A percentile compares a stretch with the other conserved stretches of the same genome.
phyloP scores from a whole-genome alignment of 139 green algal genomes.

The Pleodorina starrii region DNA sequence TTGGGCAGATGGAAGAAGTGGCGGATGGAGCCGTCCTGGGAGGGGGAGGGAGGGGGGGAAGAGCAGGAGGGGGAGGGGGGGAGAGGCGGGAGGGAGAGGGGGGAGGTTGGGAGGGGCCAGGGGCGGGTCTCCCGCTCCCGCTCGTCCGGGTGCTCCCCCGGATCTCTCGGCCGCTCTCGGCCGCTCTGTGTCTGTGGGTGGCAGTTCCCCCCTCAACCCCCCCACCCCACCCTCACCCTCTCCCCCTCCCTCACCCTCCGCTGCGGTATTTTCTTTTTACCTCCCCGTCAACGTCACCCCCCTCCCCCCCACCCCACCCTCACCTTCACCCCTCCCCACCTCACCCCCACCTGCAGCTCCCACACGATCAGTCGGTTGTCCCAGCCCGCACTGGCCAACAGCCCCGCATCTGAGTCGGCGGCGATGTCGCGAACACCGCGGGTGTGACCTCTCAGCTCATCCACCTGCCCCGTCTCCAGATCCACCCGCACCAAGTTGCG shows the following conservation, averaged over 20 bases:
- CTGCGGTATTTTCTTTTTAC: no score
- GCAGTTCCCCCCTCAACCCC: no score
- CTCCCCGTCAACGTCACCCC: no score
- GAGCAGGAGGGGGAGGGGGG: background rate
- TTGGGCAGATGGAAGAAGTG: constrained; percentile 49
- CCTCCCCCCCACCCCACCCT: background rate
- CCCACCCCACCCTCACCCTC: no score
- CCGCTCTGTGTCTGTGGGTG: no score
- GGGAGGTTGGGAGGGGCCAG: background rate
- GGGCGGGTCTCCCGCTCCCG: no score
- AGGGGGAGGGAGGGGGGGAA: background rate
- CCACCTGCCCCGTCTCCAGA: background rate
- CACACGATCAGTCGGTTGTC: constrained; percentile 36
- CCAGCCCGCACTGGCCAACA: constrained; percentile 33
- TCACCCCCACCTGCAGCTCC: constrained; percentile 18
- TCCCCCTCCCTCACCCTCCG: no score
- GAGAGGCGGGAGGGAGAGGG: background rate
- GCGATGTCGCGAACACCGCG: constrained; percentile 33
- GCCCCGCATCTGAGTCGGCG: background rate
- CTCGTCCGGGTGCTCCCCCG: no score
- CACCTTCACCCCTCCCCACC: no score
- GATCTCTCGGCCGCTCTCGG: no score
- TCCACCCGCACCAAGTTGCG: constrained; percentile 18
- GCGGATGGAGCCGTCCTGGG: constrained; percentile 11
- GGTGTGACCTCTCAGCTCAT: constrained; percentile 38